Base-by-base conservation (phyloP, 352 stramenopile species). In the Elongisporangium anandrum region DNA sequence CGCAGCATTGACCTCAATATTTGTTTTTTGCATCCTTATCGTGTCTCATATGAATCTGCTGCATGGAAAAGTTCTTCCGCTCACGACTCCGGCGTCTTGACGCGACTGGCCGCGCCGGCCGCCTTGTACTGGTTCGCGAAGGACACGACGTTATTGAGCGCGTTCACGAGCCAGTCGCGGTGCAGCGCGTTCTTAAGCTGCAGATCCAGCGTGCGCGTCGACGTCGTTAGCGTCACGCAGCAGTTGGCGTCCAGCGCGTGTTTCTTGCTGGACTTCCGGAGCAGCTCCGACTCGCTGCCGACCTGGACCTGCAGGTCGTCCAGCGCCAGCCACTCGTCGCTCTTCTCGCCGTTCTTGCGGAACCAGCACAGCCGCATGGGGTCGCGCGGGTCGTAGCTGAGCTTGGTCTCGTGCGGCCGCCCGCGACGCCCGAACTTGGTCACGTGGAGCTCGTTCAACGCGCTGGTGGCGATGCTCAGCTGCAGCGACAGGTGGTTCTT, bases 341-440 rank as follows among this genome's bases (percentile, higher is more conserved):
- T 92, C 38, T 70, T 68, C n/a, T 91, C 84, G 41, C 84, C 84
- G 52, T 85, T 81, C 70, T 94, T 94, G 48, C 77, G 80, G 55
- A 83, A 65, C 84, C 84, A 94, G 24, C 87, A 79, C 41, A 94
- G 67, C 45, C 81, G 70, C 55, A 82, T 81, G 20, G 84, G 84
- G 17, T 80, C 69, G 3, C 66, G 82, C 10, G 79, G 76, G 57
- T 92, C 79, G 63, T 89, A 94, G 45, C 75, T 64, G 24, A 94
- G 64, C n/a, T 81, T 81, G 9, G 84, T 90, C 5, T 81, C 66
- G 56, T 94, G 84, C 4, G 81, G 81, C 24, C 86, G 85, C 41
- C 84, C 84, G 2, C 79, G 78, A 0, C 84, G 77, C 1, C 84
- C 84, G 54, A 85, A 91, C 51, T 94, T 94, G 16, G 73, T 81